Evolutionary conservation across 2,329 filamentous ascomycete genomes (phyloP).

Genomic region (Botrytis deweyae): DNA sequence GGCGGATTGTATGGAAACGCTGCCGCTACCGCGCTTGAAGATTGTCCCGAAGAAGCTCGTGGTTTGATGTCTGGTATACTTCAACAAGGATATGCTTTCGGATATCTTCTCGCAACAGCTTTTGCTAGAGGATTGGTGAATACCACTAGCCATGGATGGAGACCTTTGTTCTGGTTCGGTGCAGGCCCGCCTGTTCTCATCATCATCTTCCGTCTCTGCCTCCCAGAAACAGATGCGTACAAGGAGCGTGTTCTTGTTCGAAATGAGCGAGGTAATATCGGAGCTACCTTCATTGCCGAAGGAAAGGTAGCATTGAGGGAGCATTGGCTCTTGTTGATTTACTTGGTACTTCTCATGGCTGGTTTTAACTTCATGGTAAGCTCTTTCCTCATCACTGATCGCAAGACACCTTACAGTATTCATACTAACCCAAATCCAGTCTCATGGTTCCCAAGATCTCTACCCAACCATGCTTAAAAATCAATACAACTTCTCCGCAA

Average conservation of each 20-base stretch:
- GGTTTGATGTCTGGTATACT: slow-evolving; percentile 80
- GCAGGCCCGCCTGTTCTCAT: slow-evolving; percentile 77
- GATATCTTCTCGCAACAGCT: slow-evolving; percentile 74
- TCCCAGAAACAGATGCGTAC: slow-evolving; percentile 78
- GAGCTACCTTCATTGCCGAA: slow-evolving; percentile 69
- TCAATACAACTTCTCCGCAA: slow-evolving; percentile 48
- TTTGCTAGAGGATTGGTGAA: slow-evolving; percentile 67
- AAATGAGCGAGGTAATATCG: slow-evolving; percentile 57
- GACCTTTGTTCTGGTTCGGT: slow-evolving; percentile 87
- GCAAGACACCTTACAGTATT: neutral
- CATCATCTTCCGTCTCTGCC: slow-evolving; percentile 72
- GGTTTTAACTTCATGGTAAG: slow-evolving; percentile 91
- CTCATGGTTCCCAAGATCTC: slow-evolving; percentile 47
- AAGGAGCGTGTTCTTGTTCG: slow-evolving; percentile 64
- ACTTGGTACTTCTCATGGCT: slow-evolving; percentile 83
- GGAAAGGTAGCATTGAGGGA: slow-evolving; percentile 74
- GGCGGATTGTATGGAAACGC: slow-evolving; percentile 78
- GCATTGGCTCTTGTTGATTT: slow-evolving; percentile 78
- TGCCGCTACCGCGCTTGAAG: slow-evolving; percentile 75
- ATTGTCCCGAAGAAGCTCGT: slow-evolving; percentile 48
- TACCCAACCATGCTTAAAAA: slow-evolving; percentile 61
- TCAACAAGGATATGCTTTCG: slow-evolving; percentile 79
- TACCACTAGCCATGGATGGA: slow-evolving; percentile 78
- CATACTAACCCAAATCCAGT: slow-evolving; percentile 32
- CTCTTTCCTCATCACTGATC: slow-evolving; percentile 46